Evolutionary conservation across 257 asterid species (phyloP), one percentile per base, ranked within the genome.

Genomic region (Cruciata laevipes): DNA sequence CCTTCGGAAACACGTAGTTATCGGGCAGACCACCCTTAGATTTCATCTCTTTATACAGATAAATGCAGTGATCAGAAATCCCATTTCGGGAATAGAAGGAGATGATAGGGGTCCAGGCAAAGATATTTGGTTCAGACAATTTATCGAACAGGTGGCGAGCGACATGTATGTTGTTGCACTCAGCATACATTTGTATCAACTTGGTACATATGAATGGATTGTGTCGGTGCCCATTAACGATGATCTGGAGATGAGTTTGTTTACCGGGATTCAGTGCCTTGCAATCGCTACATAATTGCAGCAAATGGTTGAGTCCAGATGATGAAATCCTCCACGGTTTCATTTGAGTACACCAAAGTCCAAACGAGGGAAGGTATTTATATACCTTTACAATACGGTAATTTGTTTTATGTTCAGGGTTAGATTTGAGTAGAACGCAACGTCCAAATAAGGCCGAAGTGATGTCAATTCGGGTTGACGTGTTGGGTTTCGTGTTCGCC

Each of bases 51-150:
- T 60, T 69, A 9, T 78, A 78, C 59, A 72, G 44, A 6, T 31
- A 67, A 0, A 82, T 30, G 38, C 83, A 78, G 61, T 76, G 68
- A n/a, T 60, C 18, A 51, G 76, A 49, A 59, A 68, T 31, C n/a
- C 73, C 70, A 10, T 76, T 71, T n/a, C 78, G 76, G 3, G 78
- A 78, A 61, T 62, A 76, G 64, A 73, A 76, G 16, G 83, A 71
- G 6, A 81, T 56, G 18, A 76, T 38, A 3, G 86, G 65, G 0
- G 86, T 81, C 78, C 81, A 78, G 1, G 82, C 78, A 59, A 73
- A 78, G 33, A 78, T 74, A 69, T 81, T 81, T 74, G 76, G 83
- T 37, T 76, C 70, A 37, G 80, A 52, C 81, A 81, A 78, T 32
- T 44, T 37, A 66, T 55, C 83, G 51, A 82, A 82, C 80, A 82